phyloP scores from a whole-genome alignment of 2,329 filamentous ascomycete genomes.

The Alternaria consortialis region DNA sequence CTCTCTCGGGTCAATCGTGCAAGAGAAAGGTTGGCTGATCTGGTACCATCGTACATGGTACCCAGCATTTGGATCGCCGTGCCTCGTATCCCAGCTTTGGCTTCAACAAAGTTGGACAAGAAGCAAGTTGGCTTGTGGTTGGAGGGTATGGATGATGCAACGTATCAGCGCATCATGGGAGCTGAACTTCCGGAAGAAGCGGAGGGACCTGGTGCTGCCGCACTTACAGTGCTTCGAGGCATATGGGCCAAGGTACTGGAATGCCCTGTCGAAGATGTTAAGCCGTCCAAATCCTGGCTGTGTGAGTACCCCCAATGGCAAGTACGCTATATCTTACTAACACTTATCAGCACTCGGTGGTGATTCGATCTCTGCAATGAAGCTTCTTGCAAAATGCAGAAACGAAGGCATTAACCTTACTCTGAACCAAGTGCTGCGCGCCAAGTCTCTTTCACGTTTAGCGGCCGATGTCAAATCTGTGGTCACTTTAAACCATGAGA shows the following conservation, averaged over 20 bases:
- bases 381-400: slow-evolving; percentile 41
- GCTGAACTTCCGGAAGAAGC: slow-evolving; percentile 41
- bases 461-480: slow-evolving; percentile 29
- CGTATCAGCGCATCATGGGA: slow-evolving; percentile 53
- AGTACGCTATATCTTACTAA: slow-evolving; percentile 7
- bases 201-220: slow-evolving; percentile 21
- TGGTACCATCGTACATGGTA: slow-evolving; percentile 46
- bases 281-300: slow-evolving; percentile 41
- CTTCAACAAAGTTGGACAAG: slow-evolving; percentile 44
- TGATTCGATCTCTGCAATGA: slow-evolving; percentile 47
- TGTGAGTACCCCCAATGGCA: slow-evolving; percentile 25
- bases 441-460: slow-evolving; percentile 43
- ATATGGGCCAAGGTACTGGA: slow-evolving; percentile 58
- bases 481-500: slow-evolving; percentile 11
- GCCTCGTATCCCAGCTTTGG: slow-evolving; percentile 40
- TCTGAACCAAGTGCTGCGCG: slow-evolving; percentile 44
- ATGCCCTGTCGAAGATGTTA: slow-evolving; percentile 39
- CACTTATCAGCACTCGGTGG: slow-evolving; percentile 38
- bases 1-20: slow-evolving; percentile 42
- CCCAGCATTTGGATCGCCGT: slow-evolving; percentile 50
- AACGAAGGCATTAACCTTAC: slow-evolving; percentile 44
- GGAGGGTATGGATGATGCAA: slow-evolving; percentile 51
- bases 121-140: slow-evolving; percentile 56
- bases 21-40: slow-evolving; percentile 37
- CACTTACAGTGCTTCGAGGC: slow-evolving; percentile 30